phyloP scores from a whole-genome alignment of 2,329 filamentous ascomycete genomes.

The Pseudogymnoascus sp. region DNA sequence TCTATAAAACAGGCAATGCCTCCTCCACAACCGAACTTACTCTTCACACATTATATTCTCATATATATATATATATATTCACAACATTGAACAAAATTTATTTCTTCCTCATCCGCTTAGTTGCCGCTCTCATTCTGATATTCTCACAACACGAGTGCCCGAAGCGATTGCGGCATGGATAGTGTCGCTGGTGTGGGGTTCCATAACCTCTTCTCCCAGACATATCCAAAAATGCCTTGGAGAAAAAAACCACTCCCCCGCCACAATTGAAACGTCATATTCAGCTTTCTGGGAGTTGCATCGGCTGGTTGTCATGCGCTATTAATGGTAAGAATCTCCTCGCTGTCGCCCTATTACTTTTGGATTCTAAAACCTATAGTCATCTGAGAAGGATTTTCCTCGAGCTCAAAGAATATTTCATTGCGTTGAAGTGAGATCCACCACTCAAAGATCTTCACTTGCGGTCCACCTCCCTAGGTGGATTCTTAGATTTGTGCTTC shows the following conservation, averaged over 20 bases:
- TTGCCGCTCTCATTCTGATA: background rate
- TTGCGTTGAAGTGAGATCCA: too few relatives aligned
- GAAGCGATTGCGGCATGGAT: background rate
- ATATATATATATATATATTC: background rate
- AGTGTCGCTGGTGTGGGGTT: background rate
- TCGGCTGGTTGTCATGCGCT: too few relatives aligned
- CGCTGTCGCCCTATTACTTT: too few relatives aligned
- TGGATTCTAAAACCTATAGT: too few relatives aligned
- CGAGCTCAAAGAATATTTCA: too few relatives aligned
- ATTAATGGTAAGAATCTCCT: too few relatives aligned
- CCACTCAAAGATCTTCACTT: too few relatives aligned
- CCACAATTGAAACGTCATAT: too few relatives aligned
- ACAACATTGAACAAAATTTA: background rate
- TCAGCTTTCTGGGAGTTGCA: too few relatives aligned
- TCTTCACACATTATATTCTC: background rate
- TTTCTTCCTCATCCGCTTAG: background rate
- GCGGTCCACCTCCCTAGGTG: too few relatives aligned
- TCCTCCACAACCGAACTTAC: background rate
- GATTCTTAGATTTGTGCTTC: too few relatives aligned
- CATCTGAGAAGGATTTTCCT: too few relatives aligned
- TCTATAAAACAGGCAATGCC: background rate
- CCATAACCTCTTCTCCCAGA: background rate
- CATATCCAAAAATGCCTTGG: background rate
- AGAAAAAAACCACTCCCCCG: background rate
- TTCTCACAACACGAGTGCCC: background rate